phyloP scores from a whole-genome alignment of 1,284 basidiomycete species.

The Microbotryum saponariae region DNA sequence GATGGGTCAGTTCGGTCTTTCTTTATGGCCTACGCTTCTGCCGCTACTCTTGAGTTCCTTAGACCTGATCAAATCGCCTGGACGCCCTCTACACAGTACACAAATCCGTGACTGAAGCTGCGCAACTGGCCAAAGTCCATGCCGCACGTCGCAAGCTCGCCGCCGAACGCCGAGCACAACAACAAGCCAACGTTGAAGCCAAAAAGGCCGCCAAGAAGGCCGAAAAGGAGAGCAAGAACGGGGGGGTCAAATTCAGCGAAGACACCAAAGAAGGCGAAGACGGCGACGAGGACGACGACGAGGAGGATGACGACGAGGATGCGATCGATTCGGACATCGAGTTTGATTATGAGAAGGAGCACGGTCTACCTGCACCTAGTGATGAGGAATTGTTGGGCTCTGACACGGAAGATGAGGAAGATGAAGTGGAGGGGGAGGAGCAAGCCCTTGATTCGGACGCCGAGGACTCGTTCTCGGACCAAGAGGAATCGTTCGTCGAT shows the following conservation, averaged over 20 bases:
- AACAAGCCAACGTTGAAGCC: constrained; percentile 73
- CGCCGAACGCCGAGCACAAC: constrained; percentile 70
- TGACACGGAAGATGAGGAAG: constrained; percentile 11
- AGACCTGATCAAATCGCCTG: background rate
- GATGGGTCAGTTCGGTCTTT: constrained; percentile 28
- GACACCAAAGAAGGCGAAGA: constrained; percentile 41
- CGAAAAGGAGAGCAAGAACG: constrained; percentile 25
- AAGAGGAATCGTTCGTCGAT: constrained; percentile 12
- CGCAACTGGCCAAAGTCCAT: constrained; percentile 61
- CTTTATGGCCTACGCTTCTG: background rate
- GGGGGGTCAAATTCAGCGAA: constrained; percentile 35
- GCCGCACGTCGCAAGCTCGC: constrained; percentile 65
- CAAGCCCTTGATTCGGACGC: constrained; percentile 12
- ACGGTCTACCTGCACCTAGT: constrained; percentile 33
- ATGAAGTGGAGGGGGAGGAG: constrained; percentile 18
- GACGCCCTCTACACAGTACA: constrained; percentile 22
- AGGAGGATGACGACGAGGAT: constrained; percentile 43
- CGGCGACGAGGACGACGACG: constrained; percentile 42
- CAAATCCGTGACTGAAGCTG: constrained; percentile 48
- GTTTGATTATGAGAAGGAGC: constrained; percentile 36
- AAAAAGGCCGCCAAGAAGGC: constrained; percentile 56
- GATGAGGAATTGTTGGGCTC: constrained; percentile 18
- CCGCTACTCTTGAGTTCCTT: background rate
- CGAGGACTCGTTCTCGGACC: constrained; percentile 13
- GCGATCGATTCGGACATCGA: constrained; percentile 53